Base-by-base conservation (phyloP, 371 early-diverging fungal genomes). In the Dichotomocladium elegans region DNA sequence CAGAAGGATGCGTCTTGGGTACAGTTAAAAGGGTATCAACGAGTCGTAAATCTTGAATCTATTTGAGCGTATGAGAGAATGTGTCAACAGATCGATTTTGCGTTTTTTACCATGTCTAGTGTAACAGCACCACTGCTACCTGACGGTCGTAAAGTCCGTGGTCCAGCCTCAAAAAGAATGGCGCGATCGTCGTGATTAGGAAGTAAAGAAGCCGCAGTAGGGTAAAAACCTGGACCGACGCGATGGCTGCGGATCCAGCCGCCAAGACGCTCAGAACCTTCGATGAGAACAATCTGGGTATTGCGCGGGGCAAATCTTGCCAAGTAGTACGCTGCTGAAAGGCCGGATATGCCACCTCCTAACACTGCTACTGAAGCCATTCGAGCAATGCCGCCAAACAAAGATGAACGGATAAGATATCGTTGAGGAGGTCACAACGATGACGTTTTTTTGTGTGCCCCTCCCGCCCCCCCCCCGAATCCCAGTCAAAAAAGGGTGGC, bases 291-390 rank as follows among this genome's bases (percentile, higher is more conserved):
- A 30, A 97, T 81, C 28, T 65, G 66, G 22, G 77, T 72, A 14
- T 64, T 55, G 5, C 57, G 10, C 3, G 83, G 82, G 1, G 82
- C 70, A 42, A 77, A 64, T 24, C 78, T 71, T 4, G 92, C 71
- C 14, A 95, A 69, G 66, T 89, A 87, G 74, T 87, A 93, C 3
- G 95, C 93, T 0, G 93, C 70, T 11, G 92, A 81, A 30, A 98
- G 84, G 3, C 96, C 96, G 26, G 92, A 86, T 57, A 98, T 88
- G 21, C 98, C 98, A 29, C 95, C 95, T 31, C 96, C 98, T 2
- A 96, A 72, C 10, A 97, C 82, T 12, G 85, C 84, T 48, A 90
- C 55, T 17, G 30, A 47, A 21, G 54, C 12, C 56, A 56, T 55
- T 37, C 17, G 9, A 15, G 9, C 17, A 11, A 21, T 37, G n/a